Evolutionary conservation across 345 rosid species (phyloP), one percentile per base, ranked within the genome.

Genomic region (Carallia pectinifolia): DNA sequence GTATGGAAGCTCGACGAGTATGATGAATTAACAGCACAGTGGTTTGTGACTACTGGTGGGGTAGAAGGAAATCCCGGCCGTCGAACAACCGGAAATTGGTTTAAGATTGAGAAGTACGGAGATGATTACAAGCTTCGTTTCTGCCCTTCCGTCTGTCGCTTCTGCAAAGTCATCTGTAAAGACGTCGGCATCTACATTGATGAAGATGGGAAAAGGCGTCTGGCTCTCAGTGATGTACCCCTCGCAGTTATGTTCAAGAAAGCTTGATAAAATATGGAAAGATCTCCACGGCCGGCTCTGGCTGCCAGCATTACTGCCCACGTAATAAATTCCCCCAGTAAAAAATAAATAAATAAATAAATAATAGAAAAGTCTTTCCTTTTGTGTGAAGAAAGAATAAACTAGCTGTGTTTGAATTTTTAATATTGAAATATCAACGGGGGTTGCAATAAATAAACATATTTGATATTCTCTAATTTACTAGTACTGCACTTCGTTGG

Each of bases 71-170:
- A 85, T 59, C 89, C 97, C 0, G 89, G 94, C 18, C 72, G 6
- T 13, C 39, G 36, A 47, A 87, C 91, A 4, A 27, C 69, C 4
- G 37, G 38, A 76, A 87, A 85, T 69, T 91, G 94, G 92, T 86
- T 86, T 71, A 89, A 83, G 84, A 89, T 91, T 29, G 85, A 85
- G 52, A 82, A 82, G 77, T 16, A 64, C 15, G 81, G 62, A 3
- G 67, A 68, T 5, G 71, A 80, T 23, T 86, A 86, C 87, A 91
- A 91, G 82, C 77, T 91, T 53, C 55, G 62, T 62, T 91, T 82
- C 68, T 89, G 92, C 53, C 94, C 97, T 27, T n/a, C 82, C 0
- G 92, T 87, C 12, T 89, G 94, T 58, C 27, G 80, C 38, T 39
- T 19, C 72, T 89, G 90, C 74, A 78, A 59, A 61, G 90, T 82